Conservation (phyloP, 2,329 filamentous ascomycete species). For the Lecanicillium sp. region DNA sequence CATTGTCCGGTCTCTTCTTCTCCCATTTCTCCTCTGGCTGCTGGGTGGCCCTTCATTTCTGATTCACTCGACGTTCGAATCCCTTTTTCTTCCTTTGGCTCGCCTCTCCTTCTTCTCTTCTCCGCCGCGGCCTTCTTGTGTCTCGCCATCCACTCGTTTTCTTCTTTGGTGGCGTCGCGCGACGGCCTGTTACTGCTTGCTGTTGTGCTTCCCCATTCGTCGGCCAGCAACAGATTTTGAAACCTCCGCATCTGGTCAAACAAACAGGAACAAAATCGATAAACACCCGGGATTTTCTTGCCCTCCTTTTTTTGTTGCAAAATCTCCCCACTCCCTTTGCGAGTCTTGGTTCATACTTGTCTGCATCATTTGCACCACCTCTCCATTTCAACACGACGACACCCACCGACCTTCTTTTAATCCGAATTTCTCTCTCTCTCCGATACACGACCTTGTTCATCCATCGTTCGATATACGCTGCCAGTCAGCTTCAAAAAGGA, state of each 20-base stretch:
- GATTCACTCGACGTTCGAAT: conserved; percentile 13
- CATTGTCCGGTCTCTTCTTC: background rate
- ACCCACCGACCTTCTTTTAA: no score
- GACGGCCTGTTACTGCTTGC: background rate
- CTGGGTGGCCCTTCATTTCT: background rate
- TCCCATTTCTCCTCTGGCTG: background rate
- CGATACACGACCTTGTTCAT: no score
- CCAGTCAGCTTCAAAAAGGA: conserved; percentile 4
- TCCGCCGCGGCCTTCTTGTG: conserved; percentile 13
- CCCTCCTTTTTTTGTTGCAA: background rate
- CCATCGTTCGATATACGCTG: no score
- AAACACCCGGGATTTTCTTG: background rate
- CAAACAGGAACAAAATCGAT: background rate
- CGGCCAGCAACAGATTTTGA: background rate
- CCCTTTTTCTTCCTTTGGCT: background rate
- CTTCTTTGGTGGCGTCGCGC: background rate
- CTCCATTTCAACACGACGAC: no score
- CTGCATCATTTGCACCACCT: background rate
- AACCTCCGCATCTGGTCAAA: conserved; percentile 5
- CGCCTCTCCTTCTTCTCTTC: conserved; percentile 2
- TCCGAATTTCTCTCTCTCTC: no score
- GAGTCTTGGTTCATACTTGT: background rate
- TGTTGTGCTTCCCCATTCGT: background rate
- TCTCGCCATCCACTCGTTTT: conserved; percentile 12
- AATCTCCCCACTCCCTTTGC: background rate